Percentiles rank a stretch among this genome's conserved stretches.
Evolutionary conservation across 139 green algal species (phyloP).

Genomic region (Closterium sp.): DNA sequence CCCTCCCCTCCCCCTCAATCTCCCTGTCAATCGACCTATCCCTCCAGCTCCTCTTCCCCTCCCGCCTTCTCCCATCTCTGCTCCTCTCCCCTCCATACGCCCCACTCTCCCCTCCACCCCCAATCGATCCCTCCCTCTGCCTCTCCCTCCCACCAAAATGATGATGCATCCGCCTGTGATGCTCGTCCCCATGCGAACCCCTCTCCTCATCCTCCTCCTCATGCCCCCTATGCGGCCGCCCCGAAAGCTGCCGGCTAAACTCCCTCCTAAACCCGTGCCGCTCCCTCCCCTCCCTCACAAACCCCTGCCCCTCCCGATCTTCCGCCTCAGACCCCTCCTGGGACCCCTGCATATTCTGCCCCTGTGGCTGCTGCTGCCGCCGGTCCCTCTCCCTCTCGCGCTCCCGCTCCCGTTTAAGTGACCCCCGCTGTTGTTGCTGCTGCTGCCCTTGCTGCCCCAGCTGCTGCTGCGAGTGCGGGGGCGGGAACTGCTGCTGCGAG

Average conservation of each 20-base stretch:
- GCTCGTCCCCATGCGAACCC: neutral
- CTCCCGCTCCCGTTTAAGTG: neutral
- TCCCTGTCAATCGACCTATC: neutral
- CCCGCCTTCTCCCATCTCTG: neutral
- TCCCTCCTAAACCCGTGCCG: neutral
- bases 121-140: neutral
- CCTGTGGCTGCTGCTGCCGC: neutral
- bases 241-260: neutral
- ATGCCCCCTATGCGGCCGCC: neutral
- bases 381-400: neutral
- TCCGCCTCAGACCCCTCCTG: neutral
- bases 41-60: neutral
- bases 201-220: neutral
- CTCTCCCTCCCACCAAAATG: neutral
- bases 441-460: neutral
- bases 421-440: neutral
- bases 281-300: neutral
- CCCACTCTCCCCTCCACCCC: neutral
- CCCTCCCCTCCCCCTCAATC: neutral
- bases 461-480: neutral
- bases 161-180: neutral
- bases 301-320: neutral
- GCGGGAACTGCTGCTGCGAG: neutral
- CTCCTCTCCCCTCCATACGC: neutral
- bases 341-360: neutral